Percentiles rank a stretch among this genome's conserved stretches.
Evolutionary conservation across 345 rosid species (phyloP).

Genomic region (Leavenworthia alabamica): DNA sequence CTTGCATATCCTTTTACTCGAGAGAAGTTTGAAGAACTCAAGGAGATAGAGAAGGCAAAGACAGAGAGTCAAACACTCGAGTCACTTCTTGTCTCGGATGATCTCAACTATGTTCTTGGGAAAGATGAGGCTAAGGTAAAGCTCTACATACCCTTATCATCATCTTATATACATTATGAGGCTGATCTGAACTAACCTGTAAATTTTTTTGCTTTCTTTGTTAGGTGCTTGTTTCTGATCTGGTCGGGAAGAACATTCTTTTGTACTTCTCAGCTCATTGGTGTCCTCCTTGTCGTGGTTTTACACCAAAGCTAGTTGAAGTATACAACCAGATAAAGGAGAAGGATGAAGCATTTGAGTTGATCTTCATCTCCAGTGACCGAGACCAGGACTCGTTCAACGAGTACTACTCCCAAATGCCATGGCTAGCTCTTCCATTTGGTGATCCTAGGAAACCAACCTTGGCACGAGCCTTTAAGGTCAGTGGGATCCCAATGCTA

Average conservation of each 20-base stretch:
- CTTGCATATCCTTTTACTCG: slow-evolving; percentile 65
- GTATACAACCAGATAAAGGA: slow-evolving; percentile 54
- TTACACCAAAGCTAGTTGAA: slow-evolving; percentile 54
- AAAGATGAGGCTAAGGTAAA: slow-evolving; percentile 51
- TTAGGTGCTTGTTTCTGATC: slow-evolving; percentile 50
- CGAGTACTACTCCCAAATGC: slow-evolving; percentile 51
- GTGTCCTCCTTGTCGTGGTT: slow-evolving; percentile 58
- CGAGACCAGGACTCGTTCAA: slow-evolving; percentile 43
- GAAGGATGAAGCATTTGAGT: slow-evolving; percentile 44
- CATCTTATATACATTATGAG: background rate
- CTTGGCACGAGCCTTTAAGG: slow-evolving; percentile 42
- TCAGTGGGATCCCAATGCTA: slow-evolving; percentile 51
- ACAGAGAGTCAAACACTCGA: slow-evolving; percentile 52
- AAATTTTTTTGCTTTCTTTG: background rate
- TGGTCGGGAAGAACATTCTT: slow-evolving; percentile 60
- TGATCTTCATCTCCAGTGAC: slow-evolving; percentile 61
- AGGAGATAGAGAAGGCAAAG: slow-evolving; percentile 45
- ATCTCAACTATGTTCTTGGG: slow-evolving; percentile 51
- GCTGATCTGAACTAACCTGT: background rate
- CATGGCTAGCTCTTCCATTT: slow-evolving; percentile 70
- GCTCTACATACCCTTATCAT: background rate
- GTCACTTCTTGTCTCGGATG: slow-evolving; percentile 52
- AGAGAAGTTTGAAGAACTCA: slow-evolving; percentile 54
- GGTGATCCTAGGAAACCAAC: slow-evolving; percentile 48
- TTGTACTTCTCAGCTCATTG: slow-evolving; percentile 73